Base-by-base conservation (phyloP, 768 basidiomycete genomes). In the Nevesoporus exiguus region DNA sequence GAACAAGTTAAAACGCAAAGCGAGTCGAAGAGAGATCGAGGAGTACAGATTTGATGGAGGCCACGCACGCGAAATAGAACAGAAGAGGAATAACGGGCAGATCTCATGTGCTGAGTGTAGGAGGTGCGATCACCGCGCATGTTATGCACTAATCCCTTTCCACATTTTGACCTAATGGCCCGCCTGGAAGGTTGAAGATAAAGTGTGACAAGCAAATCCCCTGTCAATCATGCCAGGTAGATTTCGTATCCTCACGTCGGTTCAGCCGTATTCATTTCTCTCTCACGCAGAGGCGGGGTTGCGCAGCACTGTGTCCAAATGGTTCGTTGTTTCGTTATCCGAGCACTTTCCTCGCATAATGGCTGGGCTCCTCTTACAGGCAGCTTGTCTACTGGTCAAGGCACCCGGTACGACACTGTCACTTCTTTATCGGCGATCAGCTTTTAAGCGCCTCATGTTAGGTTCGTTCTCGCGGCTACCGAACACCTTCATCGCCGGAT, bases 151-250 rank as follows among this genome's bases (percentile, higher is more conserved):
- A 61, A 52, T 52, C 47, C 45, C 47, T 58, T 61, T 62, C 54
- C 53, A 53, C 60, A 55, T 48, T 61, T 51, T 66, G 55, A 69
- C 61, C 54, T 54, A 44, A 58, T 61, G 40, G 27, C 37, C 34
- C 17, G 8, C 39, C 15, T 22, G n/a, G n/a, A 80, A 80, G 87
- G 61, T 75, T 90, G 61, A 85, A 89, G 77, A 88, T 90, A 68
- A 88, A 87, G 66, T 90, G 87, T 74, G 85, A 88, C 79, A 89
- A 88, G 74, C 80, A 85, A 59, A 85, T 88, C 50, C 88, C 88
- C 10, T 89, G 87, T 65, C 84, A 87, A 66, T 86, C 86, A 0
- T 88, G 87, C 66, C 81, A 82, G 74, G 85, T 83, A 65, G 39
- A 74, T 68, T 31, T 54, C 11, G 11, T 27, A 15, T 48, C 21